Evolutionary conservation across 768 basidiomycete genomes (phyloP).

Genomic region (Clathrus columnatus): DNA sequence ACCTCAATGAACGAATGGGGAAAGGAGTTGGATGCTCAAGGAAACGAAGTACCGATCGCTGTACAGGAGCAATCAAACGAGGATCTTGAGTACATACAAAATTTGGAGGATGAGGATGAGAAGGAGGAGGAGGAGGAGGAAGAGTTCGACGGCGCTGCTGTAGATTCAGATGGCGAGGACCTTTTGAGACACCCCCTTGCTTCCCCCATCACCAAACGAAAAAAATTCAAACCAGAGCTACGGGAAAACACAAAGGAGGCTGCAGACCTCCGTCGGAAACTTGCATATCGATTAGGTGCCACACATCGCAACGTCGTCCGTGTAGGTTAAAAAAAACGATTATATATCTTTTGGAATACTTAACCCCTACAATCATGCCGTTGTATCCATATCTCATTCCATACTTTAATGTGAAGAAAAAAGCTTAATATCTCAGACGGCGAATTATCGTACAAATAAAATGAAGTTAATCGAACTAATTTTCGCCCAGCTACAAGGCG

Average conservation of each 20-base stretch:
- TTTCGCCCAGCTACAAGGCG: no score
- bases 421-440: no score
- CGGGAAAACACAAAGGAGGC: neutral
- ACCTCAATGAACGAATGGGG: conserved; percentile 6
- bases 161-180: neutral
- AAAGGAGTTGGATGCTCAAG: neutral
- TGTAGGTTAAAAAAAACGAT: no score
- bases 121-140: conserved; percentile 7
- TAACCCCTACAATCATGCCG: neutral
- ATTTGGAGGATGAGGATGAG: conserved; percentile 6
- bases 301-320: neutral
- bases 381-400: no score
- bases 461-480: no score
- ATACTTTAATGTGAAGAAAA: neutral
- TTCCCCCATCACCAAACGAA: neutral
- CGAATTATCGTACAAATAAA: no score
- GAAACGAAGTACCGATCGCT: conserved; percentile 6
- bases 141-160: no score
- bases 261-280: neutral
- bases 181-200: neutral
- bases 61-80: neutral
- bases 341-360: no score
- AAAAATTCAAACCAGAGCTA: neutral
- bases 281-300: neutral
- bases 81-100: conserved; percentile 4